Evolutionary conservation across 2,329 filamentous ascomycete species (phyloP).

Genomic region (Colletotrichum graminicola): DNA sequence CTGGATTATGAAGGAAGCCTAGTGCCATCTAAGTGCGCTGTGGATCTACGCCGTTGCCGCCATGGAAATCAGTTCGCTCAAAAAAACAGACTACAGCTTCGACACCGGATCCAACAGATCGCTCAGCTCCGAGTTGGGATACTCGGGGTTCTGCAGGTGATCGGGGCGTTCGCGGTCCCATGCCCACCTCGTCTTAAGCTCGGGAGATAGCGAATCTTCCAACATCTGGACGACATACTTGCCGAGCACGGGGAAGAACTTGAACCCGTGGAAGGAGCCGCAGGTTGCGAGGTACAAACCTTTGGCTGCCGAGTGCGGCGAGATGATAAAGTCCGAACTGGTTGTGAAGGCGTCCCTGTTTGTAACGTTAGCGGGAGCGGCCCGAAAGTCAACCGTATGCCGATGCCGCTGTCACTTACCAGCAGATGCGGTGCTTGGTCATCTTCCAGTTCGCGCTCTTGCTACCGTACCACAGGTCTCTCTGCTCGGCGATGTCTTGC

Average conservation of each 20-base stretch:
- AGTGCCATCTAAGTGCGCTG: not conserved
- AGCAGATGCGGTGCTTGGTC: slow-evolving; percentile 74
- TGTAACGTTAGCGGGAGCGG: slow-evolving; percentile 47
- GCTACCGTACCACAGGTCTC: slow-evolving; percentile 70
- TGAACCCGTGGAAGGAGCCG: slow-evolving; percentile 76
- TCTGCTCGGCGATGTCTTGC: slow-evolving; percentile 69
- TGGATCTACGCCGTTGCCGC: not conserved
- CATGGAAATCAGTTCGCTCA: not conserved
- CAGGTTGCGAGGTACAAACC: slow-evolving; percentile 73
- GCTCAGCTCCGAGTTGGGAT: slow-evolving; percentile 68
- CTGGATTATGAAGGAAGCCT: not conserved
- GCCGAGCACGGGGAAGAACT: slow-evolving; percentile 75
- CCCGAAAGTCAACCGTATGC: not conserved
- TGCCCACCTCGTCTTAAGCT: slow-evolving; percentile 63
- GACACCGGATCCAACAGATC: slow-evolving; percentile 57
- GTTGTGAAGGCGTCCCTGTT: slow-evolving; percentile 74
- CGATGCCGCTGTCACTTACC: slow-evolving; percentile 58
- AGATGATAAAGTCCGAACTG: slow-evolving; percentile 72
- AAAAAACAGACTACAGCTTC: slow-evolving; percentile 45
- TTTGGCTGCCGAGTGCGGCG: slow-evolving; percentile 62
- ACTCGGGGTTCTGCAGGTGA: slow-evolving; percentile 64
- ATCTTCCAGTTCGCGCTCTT: slow-evolving; percentile 68
- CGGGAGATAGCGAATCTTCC: slow-evolving; percentile 57
- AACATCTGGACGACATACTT: slow-evolving; percentile 71
- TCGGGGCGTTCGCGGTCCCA: slow-evolving; percentile 72